Percentiles rank a stretch among this genome's conserved stretches.
Evolutionary conservation across 768 basidiomycete species (phyloP).

Genomic region (Mrakia frigida): DNA sequence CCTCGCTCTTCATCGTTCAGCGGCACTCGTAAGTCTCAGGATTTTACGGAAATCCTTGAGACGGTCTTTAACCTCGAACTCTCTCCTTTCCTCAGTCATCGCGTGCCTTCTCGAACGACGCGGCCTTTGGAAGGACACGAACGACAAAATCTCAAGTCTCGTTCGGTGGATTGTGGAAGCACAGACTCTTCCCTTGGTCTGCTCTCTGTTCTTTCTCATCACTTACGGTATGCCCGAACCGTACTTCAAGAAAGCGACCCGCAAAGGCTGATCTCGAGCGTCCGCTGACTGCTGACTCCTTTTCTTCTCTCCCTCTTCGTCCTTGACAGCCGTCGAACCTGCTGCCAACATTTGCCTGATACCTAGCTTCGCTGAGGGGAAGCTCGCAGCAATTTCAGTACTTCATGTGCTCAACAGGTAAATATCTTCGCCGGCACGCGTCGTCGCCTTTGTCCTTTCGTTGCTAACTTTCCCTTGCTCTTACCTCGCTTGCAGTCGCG

Average conservation of each 20-base stretch:
- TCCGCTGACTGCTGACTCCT: background rate
- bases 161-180: background rate
- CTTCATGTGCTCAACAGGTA: background rate
- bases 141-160: background rate
- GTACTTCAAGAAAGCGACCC: background rate
- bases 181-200: background rate
- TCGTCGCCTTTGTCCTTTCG: background rate
- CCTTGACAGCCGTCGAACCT: background rate
- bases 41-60: no score
- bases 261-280: background rate
- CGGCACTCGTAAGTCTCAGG: background rate
- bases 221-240: background rate
- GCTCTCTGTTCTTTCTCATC: background rate
- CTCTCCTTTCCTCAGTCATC: background rate
- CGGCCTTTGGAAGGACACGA: background rate
- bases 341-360: conserved; percentile 1
- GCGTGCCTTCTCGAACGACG: background rate
- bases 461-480: background rate
- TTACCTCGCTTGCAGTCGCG: background rate
- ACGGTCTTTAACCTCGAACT: no score
- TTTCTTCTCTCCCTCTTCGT: background rate
- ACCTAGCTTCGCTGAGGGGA: background rate
- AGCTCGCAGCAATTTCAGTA: background rate
- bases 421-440: background rate
- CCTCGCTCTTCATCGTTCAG: background rate